Base-by-base conservation (phyloP, 1,139 yeast species). In the Entelexis sorbosivorans region DNA sequence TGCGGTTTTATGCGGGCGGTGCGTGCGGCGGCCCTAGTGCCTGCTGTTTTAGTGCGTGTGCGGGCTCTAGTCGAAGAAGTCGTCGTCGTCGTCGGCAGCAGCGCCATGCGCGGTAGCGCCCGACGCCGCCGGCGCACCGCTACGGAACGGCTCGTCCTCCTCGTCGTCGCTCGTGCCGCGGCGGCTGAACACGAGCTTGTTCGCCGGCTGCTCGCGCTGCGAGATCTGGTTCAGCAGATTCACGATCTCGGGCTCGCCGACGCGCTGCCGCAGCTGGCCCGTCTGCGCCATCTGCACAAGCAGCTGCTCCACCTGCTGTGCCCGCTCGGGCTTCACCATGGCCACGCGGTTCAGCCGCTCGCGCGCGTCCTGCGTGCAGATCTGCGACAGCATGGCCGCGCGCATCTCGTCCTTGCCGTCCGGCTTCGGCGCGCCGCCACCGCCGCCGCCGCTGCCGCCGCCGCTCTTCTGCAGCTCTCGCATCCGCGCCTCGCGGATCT, bases 321-420 rank as follows among this genome's bases (percentile, higher is more conserved):
- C 97, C 50, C 97, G 73, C 53, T 91, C 97, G 2, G 94, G 93
- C 62, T 91, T 77, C 40, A 91, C 98, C 63, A 91, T 77, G 43
- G 89, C 73, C 31, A 91, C 95, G 54, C 98, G 73, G 34, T 91
- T 78, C 51, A 91, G 73, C 57, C 98, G 74, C 65, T 91, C 97
- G 49, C 95, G 74, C 1, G 97, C 98, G 49, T 76, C 78, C 8
- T 88, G 81, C 54, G 84, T 85, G 47, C 91, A 71, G 16, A 86
- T 75, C 59, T 84, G 89, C 4, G 86, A 75, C 51, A 89, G 69
- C 68, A 68, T 56, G 5, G 67, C 59, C 9, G 65, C 62, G 31
- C 70, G 58, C 59, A 64, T 60, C 31, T 70, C 73, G 32, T 68
- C 71, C 29, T 52, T 42, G 7, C 49, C 44, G 29, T 51, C 47